Evolutionary conservation across 768 basidiomycete genomes (phyloP).

Genomic region (Dioszegia crocea): DNA sequence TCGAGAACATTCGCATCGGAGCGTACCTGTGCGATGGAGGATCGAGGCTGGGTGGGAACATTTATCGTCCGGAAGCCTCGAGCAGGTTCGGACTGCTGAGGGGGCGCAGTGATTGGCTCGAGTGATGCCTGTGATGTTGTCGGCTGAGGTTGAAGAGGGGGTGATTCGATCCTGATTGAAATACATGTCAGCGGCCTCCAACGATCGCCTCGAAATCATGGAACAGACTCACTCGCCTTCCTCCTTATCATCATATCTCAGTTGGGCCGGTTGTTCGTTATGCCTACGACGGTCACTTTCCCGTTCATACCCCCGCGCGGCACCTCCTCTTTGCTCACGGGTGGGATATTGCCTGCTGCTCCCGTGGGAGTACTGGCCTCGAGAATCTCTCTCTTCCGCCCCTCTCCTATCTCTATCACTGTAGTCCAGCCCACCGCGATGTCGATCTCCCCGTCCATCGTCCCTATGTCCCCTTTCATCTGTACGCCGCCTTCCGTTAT

Average conservation of each 20-base stretch:
- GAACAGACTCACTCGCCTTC: constrained; percentile 57
- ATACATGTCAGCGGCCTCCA: too few species aligned
- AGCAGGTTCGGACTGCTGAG: constrained; percentile 5
- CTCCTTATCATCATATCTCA: constrained; percentile 73
- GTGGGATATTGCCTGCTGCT: constrained; percentile 13
- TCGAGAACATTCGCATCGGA: background rate
- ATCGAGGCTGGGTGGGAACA: constrained; percentile 17
- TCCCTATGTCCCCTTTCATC: background rate
- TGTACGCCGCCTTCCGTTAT: constrained; percentile 14
- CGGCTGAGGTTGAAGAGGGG: constrained; percentile 15
- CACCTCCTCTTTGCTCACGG: constrained; percentile 25
- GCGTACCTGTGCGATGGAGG: constrained; percentile 7
- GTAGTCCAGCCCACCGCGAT: background rate
- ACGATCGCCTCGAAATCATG: too few species aligned
- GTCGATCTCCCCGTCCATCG: background rate
- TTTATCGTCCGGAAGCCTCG: constrained; percentile 16
- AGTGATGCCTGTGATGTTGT: too few species aligned
- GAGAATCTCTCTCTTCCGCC: background rate
- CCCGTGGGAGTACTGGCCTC: constrained; percentile 3
- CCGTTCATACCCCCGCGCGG: constrained; percentile 17
- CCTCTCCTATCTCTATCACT: background rate
- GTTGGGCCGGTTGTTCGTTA: background rate
- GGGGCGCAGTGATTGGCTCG: background rate
- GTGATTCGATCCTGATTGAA: constrained; percentile 19
- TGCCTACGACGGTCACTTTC: constrained; percentile 36